phyloP scores from a whole-genome alignment of 1,139 yeast genomes.

The Lizanozyma gosingica region DNA sequence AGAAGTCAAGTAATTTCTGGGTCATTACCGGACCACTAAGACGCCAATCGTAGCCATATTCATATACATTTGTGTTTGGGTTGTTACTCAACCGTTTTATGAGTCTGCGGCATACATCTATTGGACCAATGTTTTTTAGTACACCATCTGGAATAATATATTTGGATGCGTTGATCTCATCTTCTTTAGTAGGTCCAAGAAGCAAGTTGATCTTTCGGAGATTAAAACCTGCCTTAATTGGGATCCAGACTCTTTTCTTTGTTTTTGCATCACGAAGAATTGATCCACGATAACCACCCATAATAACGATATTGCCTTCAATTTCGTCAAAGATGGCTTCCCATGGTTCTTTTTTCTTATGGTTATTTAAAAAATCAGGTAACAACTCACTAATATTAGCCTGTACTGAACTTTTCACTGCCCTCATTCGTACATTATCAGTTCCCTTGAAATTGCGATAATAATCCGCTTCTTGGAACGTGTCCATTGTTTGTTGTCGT shows the following conservation, averaged over 20 bases:
- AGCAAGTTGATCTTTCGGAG: constrained; percentile 58
- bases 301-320: constrained; percentile 66
- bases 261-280: constrained; percentile 62
- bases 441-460: constrained; percentile 49
- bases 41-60: constrained; percentile 92
- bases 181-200: constrained; percentile 65
- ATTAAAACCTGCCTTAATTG: constrained; percentile 76
- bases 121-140: constrained; percentile 77
- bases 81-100: constrained; percentile 46
- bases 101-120: constrained; percentile 63
- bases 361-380: constrained; percentile 14
- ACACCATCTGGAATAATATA: constrained; percentile 67
- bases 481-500: constrained; percentile 50
- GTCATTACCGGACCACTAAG: constrained; percentile 54
- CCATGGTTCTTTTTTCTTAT: constrained; percentile 12
- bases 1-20: constrained; percentile 36
- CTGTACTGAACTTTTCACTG: constrained; percentile 54
- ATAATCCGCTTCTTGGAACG: constrained; percentile 55
- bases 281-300: constrained; percentile 89
- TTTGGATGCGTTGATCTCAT: constrained; percentile 42
- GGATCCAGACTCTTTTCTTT: constrained; percentile 71
- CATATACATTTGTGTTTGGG: constrained; percentile 56
- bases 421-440: constrained; percentile 60
- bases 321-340: constrained; percentile 34
- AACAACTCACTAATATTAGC: constrained; percentile 37